Evolutionary conservation across 139 green algal genomes (phyloP), one percentile per base, ranked within the genome.

Genomic region (Yamagishiella unicocca): DNA sequence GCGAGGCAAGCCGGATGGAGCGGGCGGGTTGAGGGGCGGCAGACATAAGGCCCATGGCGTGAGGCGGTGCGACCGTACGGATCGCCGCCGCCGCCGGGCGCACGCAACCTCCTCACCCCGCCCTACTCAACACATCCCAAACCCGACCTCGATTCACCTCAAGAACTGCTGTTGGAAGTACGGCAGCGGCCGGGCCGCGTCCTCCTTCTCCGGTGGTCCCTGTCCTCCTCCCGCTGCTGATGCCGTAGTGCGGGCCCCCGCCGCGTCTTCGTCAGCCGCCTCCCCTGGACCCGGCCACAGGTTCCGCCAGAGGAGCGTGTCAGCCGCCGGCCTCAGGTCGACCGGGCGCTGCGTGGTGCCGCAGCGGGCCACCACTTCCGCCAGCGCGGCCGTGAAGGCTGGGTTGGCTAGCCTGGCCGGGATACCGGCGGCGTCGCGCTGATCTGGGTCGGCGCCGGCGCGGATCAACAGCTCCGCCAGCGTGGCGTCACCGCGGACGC

Each of bases 391-490:
- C 5, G 53, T 22, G 33, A 83, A 83, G 33, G 53, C 53, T 54
- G 33, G 14, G 75, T 83, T 83, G 25, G 37, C 50, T 19, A 46
- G 19, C 31, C 75, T 31, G 0, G 75, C n/a, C 8, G 53, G 2
- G 5, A 24, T 61, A 10, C 38, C 77, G 8, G 55, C 54, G 7
- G 24, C 38, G 31, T 54, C 55, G 24, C 10, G 24, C 5, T 45
- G 55, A 14, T 55, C 77, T 2, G 77, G 77, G 58, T 84, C 77
- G 38, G 77, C 77, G 21, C 77, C 77, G 77, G 73, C 38, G 27
- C 77, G 54, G 9, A 84, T 12, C 24, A 84, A 38, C 55, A 84
- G 38, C 77, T 84, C 77, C 4, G 29, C 77, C 38, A 84, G 58
- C 2, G 35, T 38, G 21, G 31, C 77, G n/a, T 84, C 77, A 27